Evolutionary conservation across 495 filamentous ascomycete genomes (phyloP).

Genomic region (Cercophora samala): DNA sequence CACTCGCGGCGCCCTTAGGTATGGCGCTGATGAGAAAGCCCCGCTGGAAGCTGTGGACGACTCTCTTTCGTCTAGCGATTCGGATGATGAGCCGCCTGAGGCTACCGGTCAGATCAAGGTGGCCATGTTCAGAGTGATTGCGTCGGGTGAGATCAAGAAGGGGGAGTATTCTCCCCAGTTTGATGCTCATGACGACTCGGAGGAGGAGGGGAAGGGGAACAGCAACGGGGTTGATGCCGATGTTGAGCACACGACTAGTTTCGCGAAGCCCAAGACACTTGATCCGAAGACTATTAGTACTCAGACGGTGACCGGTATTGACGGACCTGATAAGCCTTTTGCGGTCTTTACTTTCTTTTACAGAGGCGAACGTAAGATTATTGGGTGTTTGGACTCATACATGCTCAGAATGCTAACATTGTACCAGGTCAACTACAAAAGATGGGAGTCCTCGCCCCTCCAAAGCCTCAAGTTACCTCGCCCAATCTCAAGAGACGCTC

Average conservation of each 20-base stretch:
- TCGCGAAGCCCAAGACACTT: constrained; percentile 94
- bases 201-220: constrained; percentile 46
- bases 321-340: constrained; percentile 91
- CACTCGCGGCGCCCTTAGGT: constrained; percentile 56
- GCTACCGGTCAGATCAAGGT: constrained; percentile 98
- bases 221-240: constrained; percentile 55
- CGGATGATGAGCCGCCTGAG: constrained; percentile 90
- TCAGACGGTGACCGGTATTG: constrained; percentile 97
- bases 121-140: constrained; percentile 90
- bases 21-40: constrained; percentile 67
- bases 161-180: constrained; percentile 98
- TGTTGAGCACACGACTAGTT: constrained; percentile 96
- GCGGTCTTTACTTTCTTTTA: constrained; percentile 98
- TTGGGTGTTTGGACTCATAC: constrained; percentile 2
- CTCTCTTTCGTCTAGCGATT: constrained; percentile 72
- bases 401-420: constrained; percentile 13
- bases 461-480: constrained; percentile 57
- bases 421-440: constrained; percentile 80
- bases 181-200: constrained; percentile 90
- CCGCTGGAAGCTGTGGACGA: constrained; percentile 72
- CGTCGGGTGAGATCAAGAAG: constrained; percentile 93
- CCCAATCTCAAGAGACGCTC: constrained; percentile 67
- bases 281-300: constrained; percentile 97
- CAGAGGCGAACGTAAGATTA: constrained; percentile 80
- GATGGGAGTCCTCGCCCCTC: constrained; percentile 75